phyloP scores from a whole-genome alignment of 345 rosid species.

The Psidium friedrichsthalianum region DNA sequence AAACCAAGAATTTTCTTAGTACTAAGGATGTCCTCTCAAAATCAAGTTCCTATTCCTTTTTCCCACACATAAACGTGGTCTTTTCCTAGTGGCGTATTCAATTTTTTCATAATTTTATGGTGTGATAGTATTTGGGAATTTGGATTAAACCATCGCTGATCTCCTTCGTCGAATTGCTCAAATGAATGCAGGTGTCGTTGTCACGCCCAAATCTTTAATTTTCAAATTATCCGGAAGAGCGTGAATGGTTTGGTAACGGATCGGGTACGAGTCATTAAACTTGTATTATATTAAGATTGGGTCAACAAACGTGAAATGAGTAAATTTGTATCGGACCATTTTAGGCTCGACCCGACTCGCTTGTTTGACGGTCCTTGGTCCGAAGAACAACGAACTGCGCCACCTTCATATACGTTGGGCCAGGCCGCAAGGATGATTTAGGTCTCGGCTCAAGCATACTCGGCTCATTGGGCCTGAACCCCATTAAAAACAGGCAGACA shows the following conservation, averaged over 20 bases:
- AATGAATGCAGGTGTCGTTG: not conserved
- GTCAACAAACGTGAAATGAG: not conserved
- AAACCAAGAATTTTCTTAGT: not conserved
- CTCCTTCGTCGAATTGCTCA: not conserved
- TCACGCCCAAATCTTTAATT: not conserved
- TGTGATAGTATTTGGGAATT: not conserved
- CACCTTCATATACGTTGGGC: not conserved
- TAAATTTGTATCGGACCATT: not conserved
- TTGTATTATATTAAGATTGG: not conserved
- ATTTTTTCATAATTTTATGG: not conserved
- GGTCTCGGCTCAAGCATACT: not conserved
- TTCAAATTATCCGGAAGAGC: not conserved
- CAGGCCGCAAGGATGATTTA: not conserved
- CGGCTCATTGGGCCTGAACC: not conserved
- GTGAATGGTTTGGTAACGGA: fast-evolving
- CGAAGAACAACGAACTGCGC: not conserved
- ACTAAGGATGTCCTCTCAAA: no score
- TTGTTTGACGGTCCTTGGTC: not conserved
- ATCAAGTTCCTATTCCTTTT: not conserved
- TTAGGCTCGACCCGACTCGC: not conserved
- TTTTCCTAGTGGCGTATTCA: not conserved
- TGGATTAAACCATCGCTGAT: not conserved
- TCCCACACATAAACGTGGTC: not conserved
- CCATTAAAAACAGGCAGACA: not conserved
- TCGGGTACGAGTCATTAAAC: not conserved